Evolutionary conservation across 2,329 filamentous ascomycete genomes (phyloP), one percentile per base, ranked within the genome.

Genomic region (Diplodia scrobiculata): DNA sequence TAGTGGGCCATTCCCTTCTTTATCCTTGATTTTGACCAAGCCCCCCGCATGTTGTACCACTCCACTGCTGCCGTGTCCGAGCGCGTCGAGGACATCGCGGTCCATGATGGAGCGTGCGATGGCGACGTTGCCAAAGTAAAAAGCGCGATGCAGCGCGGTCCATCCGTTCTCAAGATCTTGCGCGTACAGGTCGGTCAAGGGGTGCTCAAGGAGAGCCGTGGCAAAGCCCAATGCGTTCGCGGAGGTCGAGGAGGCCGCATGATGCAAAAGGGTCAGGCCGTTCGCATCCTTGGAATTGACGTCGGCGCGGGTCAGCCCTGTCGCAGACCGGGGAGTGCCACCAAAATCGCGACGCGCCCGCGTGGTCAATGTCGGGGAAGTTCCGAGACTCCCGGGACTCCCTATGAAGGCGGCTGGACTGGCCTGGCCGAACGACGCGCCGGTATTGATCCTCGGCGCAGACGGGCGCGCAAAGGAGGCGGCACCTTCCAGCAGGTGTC

Each of bases 81-180:
- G 82, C 29, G 84, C 84, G 72, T 92, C 87, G 45, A 84, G 85
- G 25, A 88, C 83, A 75, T 97, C 94, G 70, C 89, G 89, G 62
- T 89, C 87, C 69, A 99, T 82, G 36, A 99, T 87, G 21, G 91
- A 82, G 54, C 92, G 87, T 2, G 95, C 95, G 70, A 96, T 89
- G 6, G 91, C 88, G 60, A 95, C 87, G 73, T 97, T 97, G 54
- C 94, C 94, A 71, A 89, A 87, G 75, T 97, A 98, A 50, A 98
- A 83, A 7, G 93, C 91, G 72, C 95, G 87, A 75, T 99, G 95
- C 47, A 99, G 83, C 45, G 93, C 89, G 68, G 96, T 99, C 95
- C 95, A 99, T 52, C 93, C 94, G 77, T 90, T 98, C 77, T 99
- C 95, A 7, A 83, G 82, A 76, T 99, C 95, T 75, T 96, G 93